phyloP scores from a whole-genome alignment of 345 rosid genomes.

The Moricandia moricandioides region DNA sequence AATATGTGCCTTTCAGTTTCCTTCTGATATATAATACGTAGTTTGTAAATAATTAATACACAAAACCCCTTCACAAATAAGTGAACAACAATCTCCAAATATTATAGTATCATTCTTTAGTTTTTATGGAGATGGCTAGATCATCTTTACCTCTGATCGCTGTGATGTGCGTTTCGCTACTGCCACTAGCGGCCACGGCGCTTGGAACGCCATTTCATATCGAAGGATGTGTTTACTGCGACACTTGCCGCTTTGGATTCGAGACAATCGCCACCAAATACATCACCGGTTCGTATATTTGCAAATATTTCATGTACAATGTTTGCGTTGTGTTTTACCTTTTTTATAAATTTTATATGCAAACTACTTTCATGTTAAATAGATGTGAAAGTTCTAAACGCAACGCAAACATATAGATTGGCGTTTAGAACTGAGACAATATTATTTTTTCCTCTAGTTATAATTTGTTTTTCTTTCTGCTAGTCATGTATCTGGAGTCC shows the following conservation, averaged over 20 bases:
- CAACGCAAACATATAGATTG: background rate
- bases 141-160: slow-evolving; percentile 1
- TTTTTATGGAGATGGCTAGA: slow-evolving; percentile 15
- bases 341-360: no score
- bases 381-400: background rate
- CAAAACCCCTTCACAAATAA: background rate
- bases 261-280: slow-evolving; percentile 50
- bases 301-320: no score
- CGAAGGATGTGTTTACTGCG: slow-evolving; percentile 60
- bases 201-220: slow-evolving; percentile 45
- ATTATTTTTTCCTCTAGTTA: background rate
- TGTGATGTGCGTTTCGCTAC: slow-evolving; percentile 12
- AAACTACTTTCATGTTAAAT: no score
- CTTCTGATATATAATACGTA: slow-evolving; percentile 8
- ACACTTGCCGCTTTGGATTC: slow-evolving; percentile 66
- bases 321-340: no score
- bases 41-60: background rate
- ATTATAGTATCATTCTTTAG: background rate
- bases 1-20: slow-evolving; percentile 15
- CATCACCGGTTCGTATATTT: slow-evolving; percentile 42
- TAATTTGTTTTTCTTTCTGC: background rate
- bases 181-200: slow-evolving; percentile 31
- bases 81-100: background rate
- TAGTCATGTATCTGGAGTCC: background rate
- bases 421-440: background rate